phyloP scores from a whole-genome alignment of 805 yeast species.

The Pichia phayaonensis region DNA sequence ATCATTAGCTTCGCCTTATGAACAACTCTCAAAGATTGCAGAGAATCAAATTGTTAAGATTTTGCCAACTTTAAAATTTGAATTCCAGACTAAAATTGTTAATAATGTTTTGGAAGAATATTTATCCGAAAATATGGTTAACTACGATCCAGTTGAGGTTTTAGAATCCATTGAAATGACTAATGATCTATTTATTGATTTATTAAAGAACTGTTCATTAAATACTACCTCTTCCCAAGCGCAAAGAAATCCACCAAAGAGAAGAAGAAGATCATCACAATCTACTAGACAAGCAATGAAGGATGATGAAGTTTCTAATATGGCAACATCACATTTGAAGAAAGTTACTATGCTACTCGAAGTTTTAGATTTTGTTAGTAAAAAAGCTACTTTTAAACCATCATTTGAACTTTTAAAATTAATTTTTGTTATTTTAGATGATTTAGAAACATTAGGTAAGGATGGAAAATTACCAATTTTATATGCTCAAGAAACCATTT shows the following conservation, averaged over 20 bases:
- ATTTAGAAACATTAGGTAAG: slow-evolving; percentile 74
- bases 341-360: slow-evolving; percentile 76
- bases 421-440: slow-evolving; percentile 57
- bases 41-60: slow-evolving; percentile 45
- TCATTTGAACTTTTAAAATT: slow-evolving; percentile 32
- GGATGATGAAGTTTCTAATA: slow-evolving; percentile 57
- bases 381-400: slow-evolving; percentile 17
- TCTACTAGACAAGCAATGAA: slow-evolving; percentile 70
- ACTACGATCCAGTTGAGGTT: slow-evolving; percentile 47
- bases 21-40: slow-evolving; percentile 39
- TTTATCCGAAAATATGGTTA: slow-evolving; percentile 27
- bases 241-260: slow-evolving; percentile 46
- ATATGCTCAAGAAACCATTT: slow-evolving; percentile 85
- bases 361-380: slow-evolving; percentile 50
- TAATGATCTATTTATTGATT: slow-evolving; percentile 47
- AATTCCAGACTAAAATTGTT: slow-evolving; percentile 49
- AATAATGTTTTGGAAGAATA: slow-evolving; percentile 52
- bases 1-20: slow-evolving; percentile 40
- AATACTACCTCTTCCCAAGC: slow-evolving; percentile 21
- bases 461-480: slow-evolving; percentile 89
- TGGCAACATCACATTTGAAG: slow-evolving; percentile 73
- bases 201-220: slow-evolving; percentile 42
- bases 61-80: slow-evolving; percentile 50
- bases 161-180: slow-evolving; percentile 48
- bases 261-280: slow-evolving; percentile 79